Base-by-base conservation (phyloP, 2,329 filamentous ascomycete species). In the Ophiostoma piceae region DNA sequence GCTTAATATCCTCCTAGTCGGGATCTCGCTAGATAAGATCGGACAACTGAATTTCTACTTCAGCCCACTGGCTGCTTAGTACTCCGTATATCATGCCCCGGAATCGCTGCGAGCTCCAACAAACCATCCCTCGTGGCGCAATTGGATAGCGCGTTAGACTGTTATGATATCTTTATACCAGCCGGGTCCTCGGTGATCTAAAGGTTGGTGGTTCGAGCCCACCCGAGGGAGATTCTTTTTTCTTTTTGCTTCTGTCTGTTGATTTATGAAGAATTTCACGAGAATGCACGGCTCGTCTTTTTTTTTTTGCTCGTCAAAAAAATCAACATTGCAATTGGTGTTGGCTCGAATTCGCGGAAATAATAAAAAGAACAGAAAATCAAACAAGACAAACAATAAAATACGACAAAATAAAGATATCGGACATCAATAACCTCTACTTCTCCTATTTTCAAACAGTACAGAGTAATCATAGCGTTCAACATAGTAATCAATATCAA, bases 91-190 rank as follows among this genome's bases (percentile, higher is more conserved):
- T 57, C 1, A 26, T 57, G n/a, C 8, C 51, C n/a, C 19, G n/a
- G 12, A 57, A 57, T 57, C n/a, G 51, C 51, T 57, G 51, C 51
- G 51, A 57, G 51, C 51, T 57, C 22, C 64, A 37, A 39, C 35
- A 66, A 57, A 4, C 54, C 60, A 66, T 71, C 70, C 68, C 66
- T 66, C 66, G 68, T 69, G 70, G 70, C 70, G 70, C 70, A 69
- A 71, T 71, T 71, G 67, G 67, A 65, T 71, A 71, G 70, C 67
- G 70, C 70, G 70, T 69, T 69, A 69, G 70, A 69, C 68, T 71
- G 70, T 71, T 71, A 71, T 37, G 67, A 57, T 57, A 11, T 57
- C 51, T 9, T 9, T 26, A n/a, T 14, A 54, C 16, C 39, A 26
- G 39, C 67, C 41, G 29, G 66, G 68, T 67, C 54, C 57, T 69